These are phyloP conservation scores for Mortierella sp. DNA, from an alignment of 371 early-diverging fungal species.

Conservation along the genomic window DNA sequence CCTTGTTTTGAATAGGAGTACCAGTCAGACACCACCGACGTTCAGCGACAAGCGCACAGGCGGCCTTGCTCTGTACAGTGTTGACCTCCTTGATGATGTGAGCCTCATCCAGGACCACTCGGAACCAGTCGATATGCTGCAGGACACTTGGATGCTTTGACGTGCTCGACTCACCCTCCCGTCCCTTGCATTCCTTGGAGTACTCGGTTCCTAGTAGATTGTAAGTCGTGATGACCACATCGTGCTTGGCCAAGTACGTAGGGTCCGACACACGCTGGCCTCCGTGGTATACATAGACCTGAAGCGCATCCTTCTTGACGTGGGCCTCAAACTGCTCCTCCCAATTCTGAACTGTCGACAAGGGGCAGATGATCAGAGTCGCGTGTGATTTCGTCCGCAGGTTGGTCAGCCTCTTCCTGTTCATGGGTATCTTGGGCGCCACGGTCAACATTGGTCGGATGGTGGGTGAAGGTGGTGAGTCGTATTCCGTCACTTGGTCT, in stretches of 20 bases:
- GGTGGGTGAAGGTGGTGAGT: conserved; percentile 53
- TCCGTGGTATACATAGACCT: conserved; percentile 72
- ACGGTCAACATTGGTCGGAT: conserved; percentile 46
- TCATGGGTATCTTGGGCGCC: conserved; percentile 37
- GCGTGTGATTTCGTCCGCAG: conserved; percentile 52
- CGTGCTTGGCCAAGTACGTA: conserved; percentile 58
- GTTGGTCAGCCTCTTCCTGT: conserved; percentile 42
- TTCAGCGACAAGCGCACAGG: conserved; percentile 66
- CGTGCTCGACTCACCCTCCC: conserved; percentile 27
- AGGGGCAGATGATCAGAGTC: conserved; percentile 76
- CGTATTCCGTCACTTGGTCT: conserved; percentile 53
- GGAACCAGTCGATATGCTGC: conserved; percentile 67
- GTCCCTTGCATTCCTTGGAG: conserved; percentile 62
- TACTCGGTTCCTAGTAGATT: conserved; percentile 68
- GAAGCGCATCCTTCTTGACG: conserved; percentile 53
- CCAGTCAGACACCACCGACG: conserved; percentile 84
- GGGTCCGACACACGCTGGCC: conserved; percentile 54
- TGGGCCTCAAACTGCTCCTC: conserved; percentile 74
- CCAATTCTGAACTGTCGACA: conserved; percentile 77
- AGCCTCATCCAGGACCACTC: conserved; percentile 77
- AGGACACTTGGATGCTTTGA: conserved; percentile 54
- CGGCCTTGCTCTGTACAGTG: conserved; percentile 68
- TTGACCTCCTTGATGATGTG: conserved; percentile 75
- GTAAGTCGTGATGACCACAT: conserved; percentile 77
- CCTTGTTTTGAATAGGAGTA: conserved; percentile 85